Evolutionary conservation across 2,329 filamentous ascomycete species (phyloP).

Genomic region (Ascochyta pisi): DNA sequence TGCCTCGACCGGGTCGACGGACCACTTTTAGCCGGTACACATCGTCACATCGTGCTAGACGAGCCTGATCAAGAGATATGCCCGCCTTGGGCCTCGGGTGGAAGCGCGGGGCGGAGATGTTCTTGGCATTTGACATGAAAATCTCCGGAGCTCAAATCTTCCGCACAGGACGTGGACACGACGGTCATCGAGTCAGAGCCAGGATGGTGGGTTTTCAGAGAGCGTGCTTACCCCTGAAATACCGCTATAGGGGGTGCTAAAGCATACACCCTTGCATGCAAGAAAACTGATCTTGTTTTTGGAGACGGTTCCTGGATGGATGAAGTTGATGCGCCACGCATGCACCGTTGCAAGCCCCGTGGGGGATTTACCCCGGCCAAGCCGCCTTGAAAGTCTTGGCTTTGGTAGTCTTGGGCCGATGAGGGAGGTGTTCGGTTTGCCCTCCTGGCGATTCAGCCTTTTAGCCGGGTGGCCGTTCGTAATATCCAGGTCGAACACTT

Average conservation of each 20-base stretch:
- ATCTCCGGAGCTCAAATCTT: neutral
- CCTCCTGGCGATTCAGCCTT: neutral
- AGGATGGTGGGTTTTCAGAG: neutral
- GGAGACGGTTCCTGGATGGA: neutral
- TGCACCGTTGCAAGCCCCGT: neutral
- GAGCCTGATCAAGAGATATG: constrained; percentile 4
- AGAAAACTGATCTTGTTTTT: neutral
- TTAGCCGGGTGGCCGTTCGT: neutral
- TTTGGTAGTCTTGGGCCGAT: neutral
- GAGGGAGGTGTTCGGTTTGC: neutral
- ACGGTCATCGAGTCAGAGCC: neutral
- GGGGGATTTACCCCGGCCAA: constrained; percentile 8
- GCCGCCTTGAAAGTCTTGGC: neutral
- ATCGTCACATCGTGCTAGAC: neutral
- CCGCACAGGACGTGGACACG: neutral
- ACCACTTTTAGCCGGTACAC: constrained; percentile 19
- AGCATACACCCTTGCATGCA: no score
- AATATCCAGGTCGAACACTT: no score
- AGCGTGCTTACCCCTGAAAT: neutral
- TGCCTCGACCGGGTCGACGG: constrained; percentile 21
- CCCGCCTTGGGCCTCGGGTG: constrained; percentile 17
- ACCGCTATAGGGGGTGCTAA: neutral
- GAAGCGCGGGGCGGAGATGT: constrained; percentile 7
- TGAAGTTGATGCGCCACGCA: neutral
- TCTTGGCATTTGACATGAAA: constrained; percentile 1